Base-by-base conservation (phyloP, 73 alveolate species). In the Symbiodinium natans region DNA sequence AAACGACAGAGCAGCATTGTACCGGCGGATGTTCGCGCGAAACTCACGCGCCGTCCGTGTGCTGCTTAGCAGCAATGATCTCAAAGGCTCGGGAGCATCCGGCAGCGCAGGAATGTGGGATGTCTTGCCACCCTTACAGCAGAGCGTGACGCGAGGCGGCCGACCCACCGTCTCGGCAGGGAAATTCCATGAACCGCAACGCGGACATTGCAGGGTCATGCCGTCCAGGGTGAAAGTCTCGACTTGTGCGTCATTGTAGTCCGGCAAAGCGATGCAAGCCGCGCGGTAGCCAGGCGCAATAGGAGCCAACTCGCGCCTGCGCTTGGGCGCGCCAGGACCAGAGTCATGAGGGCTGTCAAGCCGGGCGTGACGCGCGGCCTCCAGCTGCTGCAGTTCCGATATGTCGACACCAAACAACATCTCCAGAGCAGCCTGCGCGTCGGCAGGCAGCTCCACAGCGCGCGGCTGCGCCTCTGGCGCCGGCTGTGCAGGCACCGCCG, bases 1-100 rank as follows among this genome's bases (percentile, higher is more conserved):
- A 46, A 83, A 83, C 75, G 63, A 34, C 80, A 43, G n/a, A 33
- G 80, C 93, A 10, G 93, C 75, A 43, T 84, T 84, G 46, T 84
- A 84, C 3, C 41, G 39, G 8, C 92, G 92, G 23, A 83, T 27
- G 27, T n/a, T n/a, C 7, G 29, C 43, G 23, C 93, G 93, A 42
- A 84, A 42, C 15, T 15, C n/a, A 4, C 48, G 46, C 2, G 90
- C 90, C 5, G 19, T 23, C 27, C 41, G 41, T 13, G 21, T 41
- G 21, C 38, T 25, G 8, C 68, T 40, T 19, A 6, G 11, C 41
- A 82, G 68, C 10, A 2, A 40, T 71, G 90, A 13, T 2, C 68
- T 59, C 56, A 82, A 27, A 1, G 63, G 71, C n/a, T 38, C 71
- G 23, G 90, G 90, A 7, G 68, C 90, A 3, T 38, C 90, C 19